These are phyloP conservation scores for Thuidium tamariscinum DNA, from an alignment of 225 moss, liverwort and hornwort species.

Conservation along the genomic window DNA sequence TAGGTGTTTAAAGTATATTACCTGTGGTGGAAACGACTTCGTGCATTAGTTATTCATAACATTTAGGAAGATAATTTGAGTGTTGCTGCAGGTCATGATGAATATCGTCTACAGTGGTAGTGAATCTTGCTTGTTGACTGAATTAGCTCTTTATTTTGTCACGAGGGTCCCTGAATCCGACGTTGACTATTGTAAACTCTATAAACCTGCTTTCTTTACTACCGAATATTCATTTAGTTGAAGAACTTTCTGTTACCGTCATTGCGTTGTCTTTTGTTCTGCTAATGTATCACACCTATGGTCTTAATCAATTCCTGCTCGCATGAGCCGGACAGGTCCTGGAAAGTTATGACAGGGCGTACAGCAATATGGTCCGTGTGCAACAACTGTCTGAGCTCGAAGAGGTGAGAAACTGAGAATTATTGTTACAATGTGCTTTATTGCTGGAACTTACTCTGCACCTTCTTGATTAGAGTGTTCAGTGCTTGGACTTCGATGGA, in stretches of 20 bases:
- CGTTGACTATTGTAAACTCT: neutral
- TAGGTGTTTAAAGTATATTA: neutral
- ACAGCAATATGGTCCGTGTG: conserved; percentile 98
- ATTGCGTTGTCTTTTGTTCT: neutral
- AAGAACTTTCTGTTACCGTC: neutral
- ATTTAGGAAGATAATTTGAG: neutral
- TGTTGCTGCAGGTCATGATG: neutral
- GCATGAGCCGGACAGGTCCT: conserved; percentile 43
- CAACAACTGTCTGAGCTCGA: conserved; percentile 99
- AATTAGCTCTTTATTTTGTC: neutral
- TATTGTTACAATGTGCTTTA: neutral
- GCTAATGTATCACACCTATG: neutral
- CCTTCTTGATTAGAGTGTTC: neutral
- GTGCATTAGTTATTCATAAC: neutral
- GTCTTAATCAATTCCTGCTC: neutral
- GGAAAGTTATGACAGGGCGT: conserved; percentile 98
- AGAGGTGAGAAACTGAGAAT: conserved; percentile 80
- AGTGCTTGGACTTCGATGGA: neutral
- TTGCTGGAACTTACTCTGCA: neutral
- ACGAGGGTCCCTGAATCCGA: neutral
- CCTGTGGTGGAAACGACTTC: neutral
- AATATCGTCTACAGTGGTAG: neutral
- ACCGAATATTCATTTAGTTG: neutral
- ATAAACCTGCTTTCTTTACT: neutral
- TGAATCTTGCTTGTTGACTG: neutral